These are phyloP conservation scores for Sedum album DNA, from an alignment of 164 flowering plant genomes.

Conservation along the genomic window DNA sequence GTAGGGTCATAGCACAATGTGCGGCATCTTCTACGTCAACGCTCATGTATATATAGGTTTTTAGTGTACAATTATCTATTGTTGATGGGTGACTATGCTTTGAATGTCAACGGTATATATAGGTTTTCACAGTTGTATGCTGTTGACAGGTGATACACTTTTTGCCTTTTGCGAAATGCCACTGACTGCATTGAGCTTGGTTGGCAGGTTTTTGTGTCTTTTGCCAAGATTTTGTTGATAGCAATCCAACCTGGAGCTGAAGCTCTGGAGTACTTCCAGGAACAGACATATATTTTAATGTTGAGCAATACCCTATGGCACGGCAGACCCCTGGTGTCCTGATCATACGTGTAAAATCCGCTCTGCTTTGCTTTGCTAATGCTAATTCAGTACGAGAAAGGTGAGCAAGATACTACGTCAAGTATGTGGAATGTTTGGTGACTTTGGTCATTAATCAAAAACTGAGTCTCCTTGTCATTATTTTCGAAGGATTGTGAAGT, in stretches of 20 bases:
- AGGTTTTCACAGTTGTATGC: background rate
- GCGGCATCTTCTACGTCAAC: background rate
- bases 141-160: background rate
- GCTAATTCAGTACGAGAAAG: constrained; percentile 53
- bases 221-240: constrained; percentile 42
- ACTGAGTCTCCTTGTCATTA: background rate
- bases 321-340: constrained; percentile 29
- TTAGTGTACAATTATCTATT: background rate
- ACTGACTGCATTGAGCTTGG: background rate
- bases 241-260: constrained; percentile 47
- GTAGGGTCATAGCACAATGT: background rate
- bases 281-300: constrained; percentile 38
- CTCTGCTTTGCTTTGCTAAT: constrained; percentile 61
- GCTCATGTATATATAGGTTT: background rate
- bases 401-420: constrained; percentile 15
- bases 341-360: constrained; percentile 39
- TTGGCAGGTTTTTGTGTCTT: constrained; percentile 52
- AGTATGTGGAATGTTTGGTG: background rate
- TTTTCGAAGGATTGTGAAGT: constrained; percentile 35
- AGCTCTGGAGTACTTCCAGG: constrained; percentile 45
- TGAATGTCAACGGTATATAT: no score
- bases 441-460: background rate
- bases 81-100: no score
- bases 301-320: constrained; percentile 53
- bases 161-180: background rate